A percentile compares a stretch with the other conserved stretches of the same genome.
phyloP scores from a whole-genome alignment of 495 filamentous ascomycete species.

The Penicillium parvum region DNA sequence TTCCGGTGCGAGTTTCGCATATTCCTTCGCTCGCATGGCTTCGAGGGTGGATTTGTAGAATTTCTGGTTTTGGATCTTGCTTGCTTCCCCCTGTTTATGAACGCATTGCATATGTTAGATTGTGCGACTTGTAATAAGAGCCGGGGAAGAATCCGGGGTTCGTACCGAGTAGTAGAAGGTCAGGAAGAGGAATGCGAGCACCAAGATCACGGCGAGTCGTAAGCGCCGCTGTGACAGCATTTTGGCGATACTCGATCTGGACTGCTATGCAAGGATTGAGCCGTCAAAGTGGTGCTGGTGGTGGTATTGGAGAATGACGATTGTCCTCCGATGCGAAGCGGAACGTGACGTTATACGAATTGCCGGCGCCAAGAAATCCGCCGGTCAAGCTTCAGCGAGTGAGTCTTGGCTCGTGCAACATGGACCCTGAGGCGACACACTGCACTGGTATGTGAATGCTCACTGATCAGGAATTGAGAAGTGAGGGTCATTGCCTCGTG shows the following conservation, averaged over 20 bases:
- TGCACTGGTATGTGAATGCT: too few relatives aligned
- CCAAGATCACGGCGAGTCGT: slow-evolving; percentile 52
- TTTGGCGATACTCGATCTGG: slow-evolving; percentile 10
- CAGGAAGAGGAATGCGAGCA: slow-evolving; percentile 53
- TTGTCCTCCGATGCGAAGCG: slow-evolving; percentile 1
- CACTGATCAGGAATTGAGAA: too few relatives aligned
- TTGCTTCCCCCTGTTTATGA: slow-evolving; percentile 35
- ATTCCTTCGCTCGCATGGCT: slow-evolving; percentile 41
- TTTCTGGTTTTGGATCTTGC: slow-evolving; percentile 41
- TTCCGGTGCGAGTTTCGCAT: slow-evolving; percentile 27
- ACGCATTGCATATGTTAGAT: neutral
- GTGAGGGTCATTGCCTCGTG: too few relatives aligned
- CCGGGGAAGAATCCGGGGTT: neutral
- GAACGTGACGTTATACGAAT: slow-evolving; percentile 5
- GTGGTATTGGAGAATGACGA: neutral
- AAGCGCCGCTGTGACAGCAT: slow-evolving; percentile 73
- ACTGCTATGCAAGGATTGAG: neutral
- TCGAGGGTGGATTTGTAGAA: slow-evolving; percentile 49
- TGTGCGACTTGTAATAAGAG: too few relatives aligned
- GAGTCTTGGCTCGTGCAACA: slow-evolving; percentile 4
- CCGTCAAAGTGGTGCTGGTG: neutral
- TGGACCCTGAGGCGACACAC: neutral
- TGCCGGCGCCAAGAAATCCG: slow-evolving; percentile 7
- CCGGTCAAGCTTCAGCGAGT: slow-evolving; percentile 3
- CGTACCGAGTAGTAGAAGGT: slow-evolving; percentile 60